phyloP scores from a whole-genome alignment of 169 alveolate genomes.

The Plasmodium yoelii region DNA sequence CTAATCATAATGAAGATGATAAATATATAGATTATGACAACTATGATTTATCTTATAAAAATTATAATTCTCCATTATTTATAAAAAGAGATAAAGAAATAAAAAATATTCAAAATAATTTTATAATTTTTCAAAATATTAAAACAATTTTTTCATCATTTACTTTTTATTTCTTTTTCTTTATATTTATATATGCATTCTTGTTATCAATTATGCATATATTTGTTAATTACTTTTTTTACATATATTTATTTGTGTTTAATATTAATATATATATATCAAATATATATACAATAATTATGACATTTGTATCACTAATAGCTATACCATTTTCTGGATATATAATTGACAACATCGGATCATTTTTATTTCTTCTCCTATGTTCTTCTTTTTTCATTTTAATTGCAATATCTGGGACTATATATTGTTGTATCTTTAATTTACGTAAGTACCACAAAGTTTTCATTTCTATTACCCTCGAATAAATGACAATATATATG shows the following conservation, averaged over 20 bases:
- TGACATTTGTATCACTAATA: slow-evolving; percentile 56
- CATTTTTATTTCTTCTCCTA: slow-evolving; percentile 58
- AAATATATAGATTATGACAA: slow-evolving; percentile 5
- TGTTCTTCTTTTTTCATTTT: slow-evolving; percentile 62
- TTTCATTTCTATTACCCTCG: too few relatives aligned
- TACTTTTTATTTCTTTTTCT: slow-evolving; percentile 59
- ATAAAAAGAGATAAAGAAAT: not conserved
- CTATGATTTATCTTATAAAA: slow-evolving; percentile 5
- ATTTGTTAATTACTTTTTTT: slow-evolving; percentile 67
- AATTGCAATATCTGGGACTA: slow-evolving; percentile 69
- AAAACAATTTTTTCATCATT: slow-evolving; percentile 48
- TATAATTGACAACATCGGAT: slow-evolving; percentile 62
- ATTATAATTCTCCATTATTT: slow-evolving; percentile 1
- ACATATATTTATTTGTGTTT: slow-evolving; percentile 58
- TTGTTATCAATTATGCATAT: slow-evolving; percentile 64
- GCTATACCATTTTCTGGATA: slow-evolving; percentile 76
- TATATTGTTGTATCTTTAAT: slow-evolving; percentile 55
- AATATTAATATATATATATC: slow-evolving; percentile 69
- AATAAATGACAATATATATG: not conserved
- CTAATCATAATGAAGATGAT: slow-evolving; percentile 16
- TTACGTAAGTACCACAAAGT: slow-evolving; percentile 12
- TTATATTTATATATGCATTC: slow-evolving; percentile 68
- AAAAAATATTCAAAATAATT: not conserved
- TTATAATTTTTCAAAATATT: slow-evolving; percentile 16
- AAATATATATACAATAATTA: slow-evolving; percentile 51